Evolutionary conservation across 352 stramenopile genomes (phyloP).

Genomic region (Pythium folliculosum): DNA sequence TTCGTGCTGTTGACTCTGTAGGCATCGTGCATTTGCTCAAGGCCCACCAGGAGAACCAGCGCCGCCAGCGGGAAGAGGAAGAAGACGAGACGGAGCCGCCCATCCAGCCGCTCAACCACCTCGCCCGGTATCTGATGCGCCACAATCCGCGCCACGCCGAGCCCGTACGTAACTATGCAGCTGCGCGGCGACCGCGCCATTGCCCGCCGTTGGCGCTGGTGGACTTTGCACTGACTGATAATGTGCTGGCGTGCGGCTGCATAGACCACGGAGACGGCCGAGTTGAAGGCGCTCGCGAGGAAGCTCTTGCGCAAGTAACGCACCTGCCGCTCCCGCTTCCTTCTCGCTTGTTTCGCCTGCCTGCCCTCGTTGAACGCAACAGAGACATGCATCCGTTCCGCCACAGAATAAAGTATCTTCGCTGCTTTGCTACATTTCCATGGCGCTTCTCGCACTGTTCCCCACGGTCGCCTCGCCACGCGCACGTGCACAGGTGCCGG

Average conservation of each 20-base stretch:
- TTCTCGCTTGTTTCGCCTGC: too few species aligned
- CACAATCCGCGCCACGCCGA: conserved; percentile 62
- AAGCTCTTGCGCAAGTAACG: conserved; percentile 26
- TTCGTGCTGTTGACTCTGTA: conserved; percentile 17
- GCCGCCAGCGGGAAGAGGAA: conserved; percentile 39
- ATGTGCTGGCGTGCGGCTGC: conserved; percentile 6
- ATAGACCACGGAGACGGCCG: conserved; percentile 15
- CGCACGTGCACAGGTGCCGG: too few species aligned
- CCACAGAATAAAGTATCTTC: background rate
- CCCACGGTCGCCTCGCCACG: too few species aligned
- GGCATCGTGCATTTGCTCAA: conserved; percentile 60
- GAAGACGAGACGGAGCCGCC: conserved; percentile 36
- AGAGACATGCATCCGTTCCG: conserved; percentile 14
- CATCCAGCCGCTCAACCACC: conserved; percentile 64
- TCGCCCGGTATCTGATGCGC: conserved; percentile 65
- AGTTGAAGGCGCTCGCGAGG: conserved; percentile 20
- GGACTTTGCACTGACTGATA: background rate
- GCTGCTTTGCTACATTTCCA: too few species aligned
- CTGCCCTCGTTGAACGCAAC: background rate
- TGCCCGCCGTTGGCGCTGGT: too few species aligned
- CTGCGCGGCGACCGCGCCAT: background rate
- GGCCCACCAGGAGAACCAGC: conserved; percentile 35
- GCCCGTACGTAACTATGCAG: conserved; percentile 36
- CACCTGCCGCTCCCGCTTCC: background rate
- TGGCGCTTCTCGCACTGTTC: too few species aligned